Percentiles rank a stretch among this genome's conserved stretches.
Conservation (phyloP, 768 basidiomycete genomes). For the Lyophyllum decastes region DNA sequence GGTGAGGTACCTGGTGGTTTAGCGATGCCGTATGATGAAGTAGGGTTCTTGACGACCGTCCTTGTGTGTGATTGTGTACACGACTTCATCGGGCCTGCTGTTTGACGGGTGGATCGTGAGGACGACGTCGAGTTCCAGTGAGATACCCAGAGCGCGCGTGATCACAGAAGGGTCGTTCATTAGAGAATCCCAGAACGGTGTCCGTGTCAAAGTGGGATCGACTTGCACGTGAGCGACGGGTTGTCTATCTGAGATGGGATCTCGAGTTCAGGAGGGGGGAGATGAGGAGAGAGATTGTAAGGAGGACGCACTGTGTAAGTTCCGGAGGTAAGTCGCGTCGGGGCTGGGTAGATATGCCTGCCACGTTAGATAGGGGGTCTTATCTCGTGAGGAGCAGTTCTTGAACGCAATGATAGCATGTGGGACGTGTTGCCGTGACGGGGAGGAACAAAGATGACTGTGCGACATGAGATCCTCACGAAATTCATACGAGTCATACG, state of each 20-base stretch:
- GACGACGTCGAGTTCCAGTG: conserved; percentile 37
- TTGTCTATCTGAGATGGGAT: conserved; percentile 19
- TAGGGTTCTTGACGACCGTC: not conserved
- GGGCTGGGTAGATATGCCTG: conserved; percentile 25
- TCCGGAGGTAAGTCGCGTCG: conserved; percentile 20
- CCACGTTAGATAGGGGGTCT: conserved; percentile 31
- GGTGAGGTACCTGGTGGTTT: not conserved
- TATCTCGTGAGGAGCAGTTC: conserved; percentile 12
- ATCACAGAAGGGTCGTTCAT: conserved; percentile 33
- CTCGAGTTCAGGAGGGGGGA: conserved; percentile 2
- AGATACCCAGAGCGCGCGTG: conserved; percentile 38
- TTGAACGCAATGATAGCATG: conserved; percentile 30
- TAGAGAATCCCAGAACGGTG: conserved; percentile 32
- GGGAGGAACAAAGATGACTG: conserved; percentile 20
- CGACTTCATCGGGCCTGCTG: not conserved
- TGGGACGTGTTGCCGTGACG: conserved; percentile 15
- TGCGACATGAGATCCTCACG: conserved; percentile 25
- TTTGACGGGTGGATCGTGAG: conserved; percentile 33
- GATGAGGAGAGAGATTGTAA: not conserved
- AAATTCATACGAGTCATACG: conserved; percentile 38
- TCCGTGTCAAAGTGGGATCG: conserved; percentile 31
- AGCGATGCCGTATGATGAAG: not conserved
- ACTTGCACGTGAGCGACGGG: conserved; percentile 40
- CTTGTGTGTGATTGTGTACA: conserved; percentile 2
- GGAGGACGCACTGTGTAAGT: conserved; percentile 25